A percentile compares a stretch with the other conserved stretches of the same genome.
phyloP scores from a whole-genome alignment of 2,329 filamentous ascomycete species.

The Didymella sp. region DNA sequence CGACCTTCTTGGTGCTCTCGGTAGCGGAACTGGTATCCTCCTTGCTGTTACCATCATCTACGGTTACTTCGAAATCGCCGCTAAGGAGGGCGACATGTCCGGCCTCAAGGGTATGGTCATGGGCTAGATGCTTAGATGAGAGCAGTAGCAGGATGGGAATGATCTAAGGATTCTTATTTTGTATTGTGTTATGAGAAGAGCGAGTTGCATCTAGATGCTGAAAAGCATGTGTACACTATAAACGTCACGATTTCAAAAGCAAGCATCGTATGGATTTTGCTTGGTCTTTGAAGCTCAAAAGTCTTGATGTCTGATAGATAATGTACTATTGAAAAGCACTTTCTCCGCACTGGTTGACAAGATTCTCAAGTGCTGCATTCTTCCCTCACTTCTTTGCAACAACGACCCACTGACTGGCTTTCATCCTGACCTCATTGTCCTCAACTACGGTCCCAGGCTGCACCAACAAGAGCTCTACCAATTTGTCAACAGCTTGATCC shows the following conservation, averaged over 20 bases:
- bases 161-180: conserved; percentile 16
- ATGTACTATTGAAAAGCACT: conserved; percentile 18
- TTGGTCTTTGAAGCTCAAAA: conserved; percentile 15
- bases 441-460: conserved; percentile 30
- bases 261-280: conserved; percentile 12
- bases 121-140: conserved; percentile 48
- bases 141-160: background rate
- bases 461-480: conserved; percentile 28
- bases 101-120: conserved; percentile 74
- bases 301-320: conserved; percentile 21
- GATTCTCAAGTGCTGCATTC: background rate
- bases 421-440: conserved; percentile 36
- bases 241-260: conserved; percentile 20
- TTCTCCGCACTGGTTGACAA: background rate
- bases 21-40: conserved; percentile 96
- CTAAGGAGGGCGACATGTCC: conserved; percentile 94
- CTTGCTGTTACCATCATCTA: conserved; percentile 99
- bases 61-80: conserved; percentile 98
- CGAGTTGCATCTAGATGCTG: conserved; percentile 17
- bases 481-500: conserved; percentile 38
- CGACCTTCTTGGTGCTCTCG: conserved; percentile 93
- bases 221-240: conserved; percentile 23
- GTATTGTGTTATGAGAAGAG: conserved; percentile 16
- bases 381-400: conserved; percentile 30
- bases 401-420: conserved; percentile 41